Evolutionary conservation across 148 eudicot species (phyloP).

Genomic region (Simmondsia chinensis): DNA sequence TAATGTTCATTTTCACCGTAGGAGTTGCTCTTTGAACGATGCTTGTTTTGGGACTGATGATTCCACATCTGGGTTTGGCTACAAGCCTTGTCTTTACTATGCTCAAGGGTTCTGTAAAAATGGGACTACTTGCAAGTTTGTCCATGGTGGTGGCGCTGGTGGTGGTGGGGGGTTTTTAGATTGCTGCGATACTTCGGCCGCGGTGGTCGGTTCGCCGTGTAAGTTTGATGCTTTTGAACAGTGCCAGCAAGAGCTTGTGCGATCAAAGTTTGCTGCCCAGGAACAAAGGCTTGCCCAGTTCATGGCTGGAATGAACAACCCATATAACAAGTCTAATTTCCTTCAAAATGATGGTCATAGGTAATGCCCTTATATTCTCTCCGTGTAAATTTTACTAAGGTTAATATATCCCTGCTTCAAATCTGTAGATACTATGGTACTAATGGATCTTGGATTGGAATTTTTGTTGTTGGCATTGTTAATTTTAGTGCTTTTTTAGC

Average conservation of each 20-base stretch:
- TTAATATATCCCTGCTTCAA: no score
- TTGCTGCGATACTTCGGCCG: constrained; percentile 9
- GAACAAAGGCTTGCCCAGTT: constrained; percentile 59
- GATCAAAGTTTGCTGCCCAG: constrained; percentile 50
- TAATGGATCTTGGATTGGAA: no score
- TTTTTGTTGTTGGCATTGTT: neutral
- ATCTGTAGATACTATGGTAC: no score
- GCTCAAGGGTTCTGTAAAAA: constrained; percentile 71
- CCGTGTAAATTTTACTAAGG: no score
- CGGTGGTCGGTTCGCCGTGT: constrained; percentile 37
- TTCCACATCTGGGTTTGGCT: constrained; percentile 37
- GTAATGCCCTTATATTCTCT: constrained; percentile 12
- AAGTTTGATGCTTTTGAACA: constrained; percentile 40
- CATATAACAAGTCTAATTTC: constrained; percentile 38
- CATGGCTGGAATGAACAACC: constrained; percentile 38
- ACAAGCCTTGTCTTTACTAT: constrained; percentile 63
- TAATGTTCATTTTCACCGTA: constrained; percentile 24
- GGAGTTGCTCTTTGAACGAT: constrained; percentile 72
- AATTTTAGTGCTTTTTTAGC: neutral
- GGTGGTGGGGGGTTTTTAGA: constrained; percentile 15
- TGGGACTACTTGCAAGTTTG: constrained; percentile 51
- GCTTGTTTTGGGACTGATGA: constrained; percentile 40
- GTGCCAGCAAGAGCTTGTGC: constrained; percentile 37
- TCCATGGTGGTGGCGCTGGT: constrained; percentile 36
- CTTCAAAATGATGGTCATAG: constrained; percentile 57